Evolutionary conservation across 768 basidiomycete genomes (phyloP), one percentile per base, ranked within the genome.

Genomic region (Phylloporus sp.): DNA sequence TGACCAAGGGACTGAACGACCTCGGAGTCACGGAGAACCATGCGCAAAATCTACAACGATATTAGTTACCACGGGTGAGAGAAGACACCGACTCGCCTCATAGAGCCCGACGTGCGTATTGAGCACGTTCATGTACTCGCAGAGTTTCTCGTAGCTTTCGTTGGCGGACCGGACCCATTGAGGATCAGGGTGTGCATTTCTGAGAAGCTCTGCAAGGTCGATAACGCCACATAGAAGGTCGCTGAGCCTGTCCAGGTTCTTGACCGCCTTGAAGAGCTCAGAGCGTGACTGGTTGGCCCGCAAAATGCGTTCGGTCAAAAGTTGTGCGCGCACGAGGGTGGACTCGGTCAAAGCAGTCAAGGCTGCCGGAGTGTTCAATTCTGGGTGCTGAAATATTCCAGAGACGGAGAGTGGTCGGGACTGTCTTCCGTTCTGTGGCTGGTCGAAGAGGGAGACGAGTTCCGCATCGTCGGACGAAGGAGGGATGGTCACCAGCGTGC

Each of bases 221-320:
- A 97, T 97, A 50, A 99, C 92, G 10, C 90, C 85, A 59, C 96
- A 99, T 3, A 99, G 72, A 67, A 95, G 76, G 71, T 99, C 94
- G 63, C 94, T 97, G 56, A 99, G 81, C 51, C 95, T 76, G 72
- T 99, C 96, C 50, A 99, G 70, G 65, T 95, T 96, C 75, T 97
- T 97, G 50, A 97, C 90, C 9, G 91, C 91, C 67, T 84, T 79
- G 50, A 83, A 71, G 38, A 95, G 73, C 65, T 95, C 93, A 42
- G 73, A 68, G 29, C 80, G 75, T 5, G 86, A 85, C 59, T 86
- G 75, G 59, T 80, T 73, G 9, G 89, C 85, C 13, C 78, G 76
- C 40, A 87, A 67, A 21, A 98, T 90, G 34, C 96, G 82, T 46
- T 85, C 78, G 14, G 95, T 94, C 43, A 98, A 75, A 24, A 87